Conservation (phyloP, 441 rosid genomes). For the California macrophylla region DNA sequence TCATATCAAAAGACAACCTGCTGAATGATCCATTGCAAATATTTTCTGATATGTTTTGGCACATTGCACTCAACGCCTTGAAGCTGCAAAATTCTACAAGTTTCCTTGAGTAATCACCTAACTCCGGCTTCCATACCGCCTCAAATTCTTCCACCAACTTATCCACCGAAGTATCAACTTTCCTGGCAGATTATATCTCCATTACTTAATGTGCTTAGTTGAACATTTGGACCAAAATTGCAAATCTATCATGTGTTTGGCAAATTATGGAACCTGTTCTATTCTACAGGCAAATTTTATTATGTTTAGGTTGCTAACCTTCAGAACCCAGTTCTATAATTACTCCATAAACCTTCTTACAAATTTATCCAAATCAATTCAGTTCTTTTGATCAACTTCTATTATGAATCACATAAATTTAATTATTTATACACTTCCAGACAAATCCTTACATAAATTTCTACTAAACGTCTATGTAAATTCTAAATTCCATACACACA, state of each 20-base stretch:
- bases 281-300: too few relatives aligned
- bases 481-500: background rate
- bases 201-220: background rate
- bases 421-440: background rate
- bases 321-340: background rate
- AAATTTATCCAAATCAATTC: background rate
- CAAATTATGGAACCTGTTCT: background rate
- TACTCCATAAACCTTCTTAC: background rate
- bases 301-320: background rate
- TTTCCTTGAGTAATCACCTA: slow-evolving; percentile 44
- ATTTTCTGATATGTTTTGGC: slow-evolving; percentile 45
- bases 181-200: slow-evolving; percentile 26
- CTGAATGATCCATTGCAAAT: slow-evolving; percentile 58
- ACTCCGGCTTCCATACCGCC: slow-evolving; percentile 44
- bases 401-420: background rate
- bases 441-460: background rate
- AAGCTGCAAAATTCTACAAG: slow-evolving; percentile 63
- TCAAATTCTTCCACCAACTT: slow-evolving; percentile 46
- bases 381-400: background rate
- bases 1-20: slow-evolving; percentile 63
- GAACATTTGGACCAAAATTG: background rate
- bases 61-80: slow-evolving; percentile 34
- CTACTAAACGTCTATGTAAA: background rate
- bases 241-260: background rate
- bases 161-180: slow-evolving; percentile 34